Percentiles rank a stretch among this genome's conserved stretches.
phyloP scores from a whole-genome alignment of 352 stramenopile species.

The Pythium rishiriense region DNA sequence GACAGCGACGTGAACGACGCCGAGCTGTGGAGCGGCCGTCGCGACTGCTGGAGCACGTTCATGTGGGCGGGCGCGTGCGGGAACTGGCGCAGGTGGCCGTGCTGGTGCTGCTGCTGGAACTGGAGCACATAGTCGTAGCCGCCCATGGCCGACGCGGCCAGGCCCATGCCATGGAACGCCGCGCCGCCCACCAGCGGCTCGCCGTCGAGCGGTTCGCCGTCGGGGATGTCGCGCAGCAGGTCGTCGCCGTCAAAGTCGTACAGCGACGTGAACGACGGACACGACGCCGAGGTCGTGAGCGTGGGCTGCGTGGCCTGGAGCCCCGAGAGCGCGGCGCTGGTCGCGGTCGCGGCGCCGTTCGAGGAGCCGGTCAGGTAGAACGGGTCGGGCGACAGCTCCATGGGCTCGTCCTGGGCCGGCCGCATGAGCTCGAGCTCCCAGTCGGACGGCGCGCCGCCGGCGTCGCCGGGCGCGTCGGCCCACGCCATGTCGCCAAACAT shows the following conservation, averaged over 20 bases:
- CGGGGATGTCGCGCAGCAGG: slow-evolving; percentile 40
- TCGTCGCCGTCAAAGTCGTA: slow-evolving; percentile 55
- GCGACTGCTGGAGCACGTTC: slow-evolving; percentile 24
- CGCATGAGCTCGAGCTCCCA: slow-evolving; percentile 29
- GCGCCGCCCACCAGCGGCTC: slow-evolving; percentile 19
- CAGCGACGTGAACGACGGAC: slow-evolving; percentile 67
- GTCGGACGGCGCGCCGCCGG: slow-evolving; percentile 9
- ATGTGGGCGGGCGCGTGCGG: slow-evolving; percentile 31
- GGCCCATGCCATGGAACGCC: slow-evolving; percentile 1
- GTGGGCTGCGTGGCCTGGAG: slow-evolving; percentile 12
- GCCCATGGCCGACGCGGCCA: slow-evolving; percentile 9
- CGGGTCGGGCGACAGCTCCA: slow-evolving; percentile 27
- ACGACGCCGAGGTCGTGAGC: slow-evolving; percentile 73
- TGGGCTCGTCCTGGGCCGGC: slow-evolving; percentile 9
- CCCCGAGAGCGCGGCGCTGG: neutral
- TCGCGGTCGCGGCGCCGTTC: neutral
- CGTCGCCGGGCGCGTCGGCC: slow-evolving; percentile 14
- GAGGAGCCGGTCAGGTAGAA: slow-evolving; percentile 14
- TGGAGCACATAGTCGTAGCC: slow-evolving; percentile 63
- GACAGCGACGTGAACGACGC: slow-evolving; percentile 73
- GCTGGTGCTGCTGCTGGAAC: slow-evolving; percentile 56
- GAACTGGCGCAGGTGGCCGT: slow-evolving; percentile 46
- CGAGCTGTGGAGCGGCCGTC: slow-evolving; percentile 57
- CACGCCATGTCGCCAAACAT: slow-evolving; percentile 34
- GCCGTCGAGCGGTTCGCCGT: slow-evolving; percentile 23